phyloP scores from a whole-genome alignment of 164 flowering plant species.

The Piper betle region DNA sequence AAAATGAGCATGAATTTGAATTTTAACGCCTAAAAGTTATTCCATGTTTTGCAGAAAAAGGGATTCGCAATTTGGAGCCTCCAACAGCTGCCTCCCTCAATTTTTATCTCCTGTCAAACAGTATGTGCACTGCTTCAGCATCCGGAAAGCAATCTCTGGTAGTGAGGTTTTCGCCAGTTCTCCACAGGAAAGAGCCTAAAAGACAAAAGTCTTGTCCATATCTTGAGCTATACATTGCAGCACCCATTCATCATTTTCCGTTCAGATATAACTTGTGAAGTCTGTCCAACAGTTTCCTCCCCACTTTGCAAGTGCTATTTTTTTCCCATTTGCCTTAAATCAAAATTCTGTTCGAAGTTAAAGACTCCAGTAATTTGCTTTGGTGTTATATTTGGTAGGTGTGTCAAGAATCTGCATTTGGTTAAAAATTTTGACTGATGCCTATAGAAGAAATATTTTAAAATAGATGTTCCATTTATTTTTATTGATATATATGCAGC shows the following conservation, averaged over 20 bases:
- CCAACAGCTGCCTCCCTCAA: not conserved
- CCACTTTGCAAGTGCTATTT: not conserved
- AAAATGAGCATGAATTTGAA: no score
- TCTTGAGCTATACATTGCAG: not conserved
- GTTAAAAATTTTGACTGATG: not conserved
- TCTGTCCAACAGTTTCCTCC: not conserved
- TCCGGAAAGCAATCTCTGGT: not conserved
- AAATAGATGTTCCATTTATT: not conserved
- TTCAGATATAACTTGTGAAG: not conserved
- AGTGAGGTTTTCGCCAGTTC: conserved; percentile 9
- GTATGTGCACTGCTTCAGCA: not conserved
- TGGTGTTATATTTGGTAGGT: not conserved
- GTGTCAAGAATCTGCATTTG: not conserved
- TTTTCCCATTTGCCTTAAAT: no score
- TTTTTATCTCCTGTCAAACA: not conserved
- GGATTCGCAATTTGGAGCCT: not conserved
- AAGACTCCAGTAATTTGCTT: not conserved
- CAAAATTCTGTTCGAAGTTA: not conserved
- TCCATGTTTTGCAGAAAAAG: no score
- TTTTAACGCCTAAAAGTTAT: no score
- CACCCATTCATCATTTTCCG: not conserved
- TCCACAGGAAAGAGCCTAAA: conserved; percentile 17
- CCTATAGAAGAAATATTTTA: not conserved
- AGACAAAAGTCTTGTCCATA: not conserved
- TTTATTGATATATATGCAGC: no score